A percentile compares a stretch with the other conserved stretches of the same genome.
These are phyloP conservation scores for Auriculariales sp. DNA, from an alignment of 768 basidiomycete species.

Conservation along the genomic window DNA sequence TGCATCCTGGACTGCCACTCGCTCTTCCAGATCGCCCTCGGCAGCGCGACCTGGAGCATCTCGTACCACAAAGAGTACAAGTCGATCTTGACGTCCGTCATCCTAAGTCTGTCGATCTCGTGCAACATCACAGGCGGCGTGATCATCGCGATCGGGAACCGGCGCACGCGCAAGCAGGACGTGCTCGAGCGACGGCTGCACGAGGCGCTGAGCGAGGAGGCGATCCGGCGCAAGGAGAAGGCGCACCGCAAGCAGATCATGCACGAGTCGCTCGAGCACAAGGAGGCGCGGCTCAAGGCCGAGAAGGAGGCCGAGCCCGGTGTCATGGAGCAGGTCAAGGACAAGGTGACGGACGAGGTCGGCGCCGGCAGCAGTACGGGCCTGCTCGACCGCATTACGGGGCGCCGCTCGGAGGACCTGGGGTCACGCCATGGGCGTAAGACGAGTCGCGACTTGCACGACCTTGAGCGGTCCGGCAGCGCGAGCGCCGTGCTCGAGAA, in stretches of 20 bases:
- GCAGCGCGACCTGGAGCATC: background rate
- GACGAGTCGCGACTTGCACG: too few relatives aligned
- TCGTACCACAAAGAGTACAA: background rate
- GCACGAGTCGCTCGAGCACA: background rate
- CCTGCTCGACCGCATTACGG: too few relatives aligned
- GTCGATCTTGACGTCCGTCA: background rate
- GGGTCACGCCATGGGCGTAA: too few relatives aligned
- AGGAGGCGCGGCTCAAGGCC: background rate
- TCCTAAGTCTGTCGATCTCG: background rate
- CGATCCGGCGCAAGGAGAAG: background rate
- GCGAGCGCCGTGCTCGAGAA: too few relatives aligned
- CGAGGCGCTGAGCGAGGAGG: background rate
- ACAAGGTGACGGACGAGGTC: background rate
- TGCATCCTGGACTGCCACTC: background rate
- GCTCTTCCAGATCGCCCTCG: background rate
- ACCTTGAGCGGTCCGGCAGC: too few relatives aligned
- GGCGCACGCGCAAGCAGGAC: background rate
- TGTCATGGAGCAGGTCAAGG: background rate
- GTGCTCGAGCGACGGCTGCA: background rate
- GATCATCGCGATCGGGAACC: background rate
- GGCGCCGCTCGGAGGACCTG: too few relatives aligned
- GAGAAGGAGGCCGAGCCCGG: background rate
- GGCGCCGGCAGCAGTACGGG: too few relatives aligned
- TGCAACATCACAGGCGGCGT: slow-evolving; percentile 1
- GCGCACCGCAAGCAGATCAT: background rate